These are phyloP conservation scores for Fremontodendron californicum DNA, from an alignment of 345 rosid genomes.

Conservation along the genomic window DNA sequence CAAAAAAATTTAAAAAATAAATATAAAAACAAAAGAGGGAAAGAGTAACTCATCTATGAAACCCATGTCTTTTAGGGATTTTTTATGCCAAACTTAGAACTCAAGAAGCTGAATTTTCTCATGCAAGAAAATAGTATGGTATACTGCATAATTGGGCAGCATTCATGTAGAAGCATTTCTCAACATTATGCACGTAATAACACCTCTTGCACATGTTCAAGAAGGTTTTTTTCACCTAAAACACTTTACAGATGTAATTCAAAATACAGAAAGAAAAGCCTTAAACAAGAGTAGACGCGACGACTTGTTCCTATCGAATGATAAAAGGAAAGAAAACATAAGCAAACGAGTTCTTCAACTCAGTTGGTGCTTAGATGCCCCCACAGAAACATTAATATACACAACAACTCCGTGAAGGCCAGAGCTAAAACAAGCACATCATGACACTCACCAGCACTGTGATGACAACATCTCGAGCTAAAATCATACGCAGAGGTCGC, in stretches of 20 bases:
- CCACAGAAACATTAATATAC: constrained; percentile 14
- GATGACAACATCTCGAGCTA: not conserved
- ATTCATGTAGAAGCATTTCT: not conserved
- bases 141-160: too few relatives aligned
- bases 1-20: too few relatives aligned
- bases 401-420: constrained; percentile 11
- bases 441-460: constrained; percentile 4
- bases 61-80: too few relatives aligned
- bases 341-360: constrained; percentile 8
- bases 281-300: not conserved
- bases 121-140: too few relatives aligned
- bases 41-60: too few relatives aligned
- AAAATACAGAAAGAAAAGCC: not conserved
- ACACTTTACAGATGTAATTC: not conserved
- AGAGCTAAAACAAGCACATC: constrained; percentile 20
- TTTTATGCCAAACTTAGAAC: too few relatives aligned
- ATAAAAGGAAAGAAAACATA: not conserved
- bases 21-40: too few relatives aligned
- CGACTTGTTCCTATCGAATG: not conserved
- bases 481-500: not conserved
- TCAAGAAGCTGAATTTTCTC: too few relatives aligned
- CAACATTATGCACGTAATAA: not conserved
- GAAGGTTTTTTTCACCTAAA: not conserved
- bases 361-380: constrained; percentile 11
- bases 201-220: not conserved